Percentiles rank a stretch among this genome's conserved stretches.
Conservation (phyloP, 2,329 filamentous ascomycete genomes). For the Exserohilum rostratum region DNA sequence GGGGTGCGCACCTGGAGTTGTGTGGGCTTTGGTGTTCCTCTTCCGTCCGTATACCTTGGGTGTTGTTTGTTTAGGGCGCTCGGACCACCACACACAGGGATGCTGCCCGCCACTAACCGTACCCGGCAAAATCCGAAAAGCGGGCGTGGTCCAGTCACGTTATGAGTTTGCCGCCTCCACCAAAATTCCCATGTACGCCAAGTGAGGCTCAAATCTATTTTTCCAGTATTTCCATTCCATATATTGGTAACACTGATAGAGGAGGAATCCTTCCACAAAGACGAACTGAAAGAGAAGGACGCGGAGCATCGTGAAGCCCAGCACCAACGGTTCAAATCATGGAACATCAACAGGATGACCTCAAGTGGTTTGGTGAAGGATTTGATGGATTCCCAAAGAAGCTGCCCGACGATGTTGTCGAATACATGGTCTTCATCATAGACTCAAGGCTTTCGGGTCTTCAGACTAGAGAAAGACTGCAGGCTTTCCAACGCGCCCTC, state of each 20-base stretch:
- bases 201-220: too few relatives aligned
- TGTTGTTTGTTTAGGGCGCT: conserved; percentile 31
- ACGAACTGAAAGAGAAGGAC: too few relatives aligned
- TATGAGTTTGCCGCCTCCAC: conserved; percentile 23
- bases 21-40: conserved; percentile 10
- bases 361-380: conserved; percentile 70
- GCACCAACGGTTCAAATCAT: conserved; percentile 24
- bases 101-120: conserved; percentile 13
- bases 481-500: conserved; percentile 72
- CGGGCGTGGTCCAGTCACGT: conserved; percentile 26
- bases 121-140: conserved; percentile 22
- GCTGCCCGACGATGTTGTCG: conserved; percentile 81
- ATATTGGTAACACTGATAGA: neutral
- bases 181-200: conserved; percentile 1
- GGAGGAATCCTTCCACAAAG: neutral
- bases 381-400: conserved; percentile 69
- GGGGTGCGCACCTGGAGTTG: conserved; percentile 21
- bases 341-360: conserved; percentile 56
- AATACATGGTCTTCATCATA: conserved; percentile 80
- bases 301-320: neutral
- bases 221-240: neutral
- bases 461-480: conserved; percentile 69
- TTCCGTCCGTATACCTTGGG: conserved; percentile 13
- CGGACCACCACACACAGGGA: conserved; percentile 19
- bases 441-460: conserved; percentile 61